These are phyloP conservation scores for Heimioporus sp. DNA, from an alignment of 768 basidiomycete genomes.

Conservation along the genomic window DNA sequence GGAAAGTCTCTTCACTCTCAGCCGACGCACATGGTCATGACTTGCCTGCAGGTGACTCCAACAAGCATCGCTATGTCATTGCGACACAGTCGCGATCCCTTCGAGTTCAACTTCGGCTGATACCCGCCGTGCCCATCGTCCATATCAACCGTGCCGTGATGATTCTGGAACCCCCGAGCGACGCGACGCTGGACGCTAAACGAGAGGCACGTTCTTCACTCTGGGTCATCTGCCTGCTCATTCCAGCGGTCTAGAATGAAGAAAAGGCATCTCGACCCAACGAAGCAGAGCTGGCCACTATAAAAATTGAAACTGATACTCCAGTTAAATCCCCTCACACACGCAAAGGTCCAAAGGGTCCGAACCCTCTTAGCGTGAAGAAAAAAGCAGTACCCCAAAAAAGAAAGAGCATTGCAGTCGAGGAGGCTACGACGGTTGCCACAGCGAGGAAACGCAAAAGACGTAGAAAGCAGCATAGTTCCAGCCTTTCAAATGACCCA, in stretches of 20 bases:
- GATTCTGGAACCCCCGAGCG: slow-evolving; percentile 88
- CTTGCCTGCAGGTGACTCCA: slow-evolving; percentile 57
- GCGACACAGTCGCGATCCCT: slow-evolving; percentile 80
- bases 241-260: slow-evolving; percentile 50
- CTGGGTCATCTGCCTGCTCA: neutral
- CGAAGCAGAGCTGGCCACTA: slow-evolving; percentile 43
- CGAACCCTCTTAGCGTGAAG: slow-evolving; percentile 91
- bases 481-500: too few species aligned
- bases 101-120: slow-evolving; percentile 60
- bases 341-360: slow-evolving; percentile 74
- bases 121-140: slow-evolving; percentile 86
- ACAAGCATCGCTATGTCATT: slow-evolving; percentile 91
- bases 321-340: slow-evolving; percentile 46
- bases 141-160: slow-evolving; percentile 92
- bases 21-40: slow-evolving; percentile 5
- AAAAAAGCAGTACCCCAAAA: slow-evolving; percentile 62
- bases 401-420: slow-evolving; percentile 7
- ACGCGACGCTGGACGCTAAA: slow-evolving; percentile 71
- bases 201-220: slow-evolving; percentile 41
- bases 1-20: slow-evolving; percentile 43
- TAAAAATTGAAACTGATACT: slow-evolving; percentile 31
- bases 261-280: slow-evolving; percentile 55
- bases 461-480: slow-evolving; percentile 10
- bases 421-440: neutral
- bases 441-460: slow-evolving; percentile 22